Conservation (phyloP, 371 early-diverging fungal genomes). For the Apophysomyces variabilis region DNA sequence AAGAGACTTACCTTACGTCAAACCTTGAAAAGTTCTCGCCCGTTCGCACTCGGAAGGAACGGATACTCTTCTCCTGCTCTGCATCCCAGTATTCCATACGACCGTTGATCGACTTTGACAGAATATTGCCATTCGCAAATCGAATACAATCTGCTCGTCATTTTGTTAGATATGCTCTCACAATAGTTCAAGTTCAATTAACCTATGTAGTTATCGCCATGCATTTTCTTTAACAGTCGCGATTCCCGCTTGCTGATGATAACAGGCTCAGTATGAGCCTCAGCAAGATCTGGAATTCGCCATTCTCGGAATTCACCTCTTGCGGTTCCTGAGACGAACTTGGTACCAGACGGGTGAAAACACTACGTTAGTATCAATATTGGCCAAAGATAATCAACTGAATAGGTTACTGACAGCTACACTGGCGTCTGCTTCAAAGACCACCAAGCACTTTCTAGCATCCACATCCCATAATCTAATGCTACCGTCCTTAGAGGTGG, state of each 20-base stretch:
- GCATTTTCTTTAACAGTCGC: conserved; percentile 37
- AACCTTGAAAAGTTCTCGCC: conserved; percentile 51
- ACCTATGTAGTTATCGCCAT: conserved; percentile 51
- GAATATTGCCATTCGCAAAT: conserved; percentile 64
- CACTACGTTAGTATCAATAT: conserved; percentile 41
- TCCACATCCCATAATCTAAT: conserved; percentile 88
- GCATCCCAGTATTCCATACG: conserved; percentile 78
- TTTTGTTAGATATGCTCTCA: not conserved
- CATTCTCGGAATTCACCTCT: conserved; percentile 65
- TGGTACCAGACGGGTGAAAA: conserved; percentile 60
- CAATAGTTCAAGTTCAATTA: not conserved
- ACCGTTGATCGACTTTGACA: conserved; percentile 78
- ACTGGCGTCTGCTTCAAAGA: conserved; percentile 66
- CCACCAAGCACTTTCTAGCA: conserved; percentile 63
- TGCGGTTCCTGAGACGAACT: conserved; percentile 61
- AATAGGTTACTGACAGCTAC: conserved; percentile 55
- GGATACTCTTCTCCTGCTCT: conserved; percentile 41
- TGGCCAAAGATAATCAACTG: not conserved
- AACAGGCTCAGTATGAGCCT: conserved; percentile 33
- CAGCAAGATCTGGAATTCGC: conserved; percentile 47
- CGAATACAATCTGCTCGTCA: conserved; percentile 62
- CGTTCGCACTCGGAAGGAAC: conserved; percentile 42
- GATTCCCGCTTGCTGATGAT: conserved; percentile 40
- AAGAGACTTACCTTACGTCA: conserved; percentile 36
- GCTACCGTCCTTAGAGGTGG: conserved; percentile 84